phyloP scores from a whole-genome alignment of 345 rosid species.

The Passiflora organensis region DNA sequence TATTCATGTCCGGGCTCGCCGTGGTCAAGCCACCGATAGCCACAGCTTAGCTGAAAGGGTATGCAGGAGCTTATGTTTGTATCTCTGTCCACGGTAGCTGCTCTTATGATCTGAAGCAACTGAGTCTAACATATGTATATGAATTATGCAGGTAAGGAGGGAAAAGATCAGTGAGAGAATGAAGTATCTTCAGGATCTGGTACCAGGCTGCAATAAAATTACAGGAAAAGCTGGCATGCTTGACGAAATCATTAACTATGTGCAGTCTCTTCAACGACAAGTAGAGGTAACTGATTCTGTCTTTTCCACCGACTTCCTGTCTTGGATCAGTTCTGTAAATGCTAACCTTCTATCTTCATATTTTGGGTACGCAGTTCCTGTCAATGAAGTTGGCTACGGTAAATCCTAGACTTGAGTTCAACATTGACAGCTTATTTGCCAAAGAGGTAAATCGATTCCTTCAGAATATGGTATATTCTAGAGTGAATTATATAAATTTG shows the following conservation, averaged over 20 bases:
- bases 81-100: background rate
- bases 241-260: constrained; percentile 85
- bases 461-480: background rate
- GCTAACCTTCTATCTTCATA: no score
- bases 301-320: background rate
- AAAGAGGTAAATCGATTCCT: constrained; percentile 42
- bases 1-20: constrained; percentile 93
- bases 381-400: constrained; percentile 69
- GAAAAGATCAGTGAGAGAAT: constrained; percentile 82
- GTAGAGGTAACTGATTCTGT: constrained; percentile 43
- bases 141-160: constrained; percentile 63
- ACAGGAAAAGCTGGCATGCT: constrained; percentile 84
- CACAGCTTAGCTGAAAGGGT: constrained; percentile 98
- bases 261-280: constrained; percentile 73
- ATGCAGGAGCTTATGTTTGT: constrained; percentile 21
- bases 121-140: background rate
- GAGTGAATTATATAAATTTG: background rate
- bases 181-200: constrained; percentile 78
- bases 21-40: constrained; percentile 98
- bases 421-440: constrained; percentile 40
- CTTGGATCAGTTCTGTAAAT: no score
- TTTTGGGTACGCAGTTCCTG: constrained; percentile 43
- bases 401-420: constrained; percentile 52
- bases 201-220: constrained; percentile 67
- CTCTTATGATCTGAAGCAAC: background rate